phyloP scores from a whole-genome alignment of 257 asterid genomes.

The Lycium ferocissimum region DNA sequence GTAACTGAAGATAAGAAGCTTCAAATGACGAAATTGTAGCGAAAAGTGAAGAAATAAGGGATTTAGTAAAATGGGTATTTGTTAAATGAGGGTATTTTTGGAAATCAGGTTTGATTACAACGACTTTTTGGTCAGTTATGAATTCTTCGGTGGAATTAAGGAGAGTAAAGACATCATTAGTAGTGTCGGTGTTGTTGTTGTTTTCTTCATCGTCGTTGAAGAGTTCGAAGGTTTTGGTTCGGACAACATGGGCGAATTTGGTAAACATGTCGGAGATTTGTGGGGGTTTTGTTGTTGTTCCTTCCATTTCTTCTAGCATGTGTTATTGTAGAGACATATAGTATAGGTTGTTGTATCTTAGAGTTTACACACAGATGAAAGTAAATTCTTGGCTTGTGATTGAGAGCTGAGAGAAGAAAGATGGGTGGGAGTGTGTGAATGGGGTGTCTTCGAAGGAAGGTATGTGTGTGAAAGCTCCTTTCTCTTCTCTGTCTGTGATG shows the following conservation, averaged over 20 bases:
- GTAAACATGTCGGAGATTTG: slow-evolving; percentile 90
- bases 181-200: slow-evolving; percentile 41
- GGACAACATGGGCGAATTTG: slow-evolving; percentile 85
- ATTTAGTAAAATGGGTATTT: slow-evolving; percentile 44
- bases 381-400: slow-evolving; percentile 34
- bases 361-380: background rate
- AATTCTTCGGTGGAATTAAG: slow-evolving; percentile 88
- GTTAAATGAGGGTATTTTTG: slow-evolving; percentile 5
- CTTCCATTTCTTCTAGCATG: slow-evolving; percentile 73
- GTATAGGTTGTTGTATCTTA: background rate
- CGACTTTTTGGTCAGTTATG: slow-evolving; percentile 88
- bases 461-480: slow-evolving; percentile 50
- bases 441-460: slow-evolving; percentile 84
- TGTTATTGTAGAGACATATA: slow-evolving; percentile 39
- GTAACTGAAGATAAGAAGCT: slow-evolving; percentile 87
- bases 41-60: slow-evolving; percentile 67
- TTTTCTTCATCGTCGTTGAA: slow-evolving; percentile 58
- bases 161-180: slow-evolving; percentile 56
- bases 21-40: slow-evolving; percentile 82
- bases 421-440: slow-evolving; percentile 31
- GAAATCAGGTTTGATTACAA: slow-evolving; percentile 79
- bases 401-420: slow-evolving; percentile 16
- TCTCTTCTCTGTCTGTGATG: slow-evolving; percentile 28
- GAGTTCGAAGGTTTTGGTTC: slow-evolving; percentile 90
- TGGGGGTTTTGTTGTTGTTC: slow-evolving; percentile 63